phyloP scores from a whole-genome alignment of 176 grass and related monocot genomes.

The Carex scoparia region DNA sequence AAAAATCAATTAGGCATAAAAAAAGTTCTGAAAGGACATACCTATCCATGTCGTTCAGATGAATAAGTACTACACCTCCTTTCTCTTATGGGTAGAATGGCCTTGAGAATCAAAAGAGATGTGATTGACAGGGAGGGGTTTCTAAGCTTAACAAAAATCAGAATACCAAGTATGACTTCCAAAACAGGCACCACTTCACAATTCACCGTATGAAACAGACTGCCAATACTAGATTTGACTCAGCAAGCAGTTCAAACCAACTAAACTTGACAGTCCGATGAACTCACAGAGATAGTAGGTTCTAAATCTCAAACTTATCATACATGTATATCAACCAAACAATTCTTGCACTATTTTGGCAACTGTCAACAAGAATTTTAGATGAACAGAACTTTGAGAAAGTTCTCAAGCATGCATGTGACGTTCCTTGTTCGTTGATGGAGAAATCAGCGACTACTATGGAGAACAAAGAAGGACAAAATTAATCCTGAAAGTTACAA shows the following conservation, averaged over 20 bases:
- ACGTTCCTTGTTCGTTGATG: conserved; percentile 14
- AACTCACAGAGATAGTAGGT: neutral
- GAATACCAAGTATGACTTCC: conserved; percentile 6
- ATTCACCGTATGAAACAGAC: neutral
- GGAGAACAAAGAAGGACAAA: conserved; percentile 34
- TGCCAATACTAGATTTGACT: neutral
- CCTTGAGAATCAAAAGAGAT: neutral
- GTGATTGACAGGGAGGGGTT: neutral
- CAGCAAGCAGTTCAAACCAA: conserved; percentile 2
- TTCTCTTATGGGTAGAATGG: neutral
- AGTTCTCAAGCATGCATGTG: conserved; percentile 1
- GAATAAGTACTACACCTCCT: neutral
- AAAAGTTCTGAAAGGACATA: neutral
- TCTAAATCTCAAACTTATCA: neutral
- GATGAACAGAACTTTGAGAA: conserved; percentile 7
- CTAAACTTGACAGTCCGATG: neutral
- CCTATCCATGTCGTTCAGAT: conserved; percentile 21
- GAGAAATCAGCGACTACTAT: conserved; percentile 27
- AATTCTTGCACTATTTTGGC: conserved; percentile 2
- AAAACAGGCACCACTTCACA: neutral
- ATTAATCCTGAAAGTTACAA: conserved; percentile 43
- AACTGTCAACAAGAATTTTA: neutral
- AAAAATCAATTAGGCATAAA: neutral
- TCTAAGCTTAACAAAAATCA: neutral
- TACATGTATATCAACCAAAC: conserved; percentile 30